Evolutionary conservation across 2,329 filamentous ascomycete genomes (phyloP).

Genomic region (Fusarium duplospermum): DNA sequence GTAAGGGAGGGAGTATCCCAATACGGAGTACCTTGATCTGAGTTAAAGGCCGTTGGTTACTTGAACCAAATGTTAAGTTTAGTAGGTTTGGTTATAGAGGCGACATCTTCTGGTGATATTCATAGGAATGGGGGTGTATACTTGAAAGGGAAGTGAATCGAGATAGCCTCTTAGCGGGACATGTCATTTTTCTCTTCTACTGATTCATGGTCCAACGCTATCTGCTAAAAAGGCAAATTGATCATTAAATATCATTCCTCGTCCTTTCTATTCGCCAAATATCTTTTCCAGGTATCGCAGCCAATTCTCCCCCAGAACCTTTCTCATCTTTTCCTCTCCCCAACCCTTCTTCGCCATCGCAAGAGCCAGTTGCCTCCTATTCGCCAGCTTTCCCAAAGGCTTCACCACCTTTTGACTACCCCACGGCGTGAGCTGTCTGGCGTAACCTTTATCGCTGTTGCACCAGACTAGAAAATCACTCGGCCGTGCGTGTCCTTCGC

Average conservation of each 20-base stretch:
- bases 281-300: constrained; percentile 52
- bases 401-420: constrained; percentile 55
- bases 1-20: not conserved
- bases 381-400: constrained; percentile 51
- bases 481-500: constrained; percentile 52
- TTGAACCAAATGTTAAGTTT: too few species aligned
- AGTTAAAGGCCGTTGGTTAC: not conserved
- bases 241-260: too few species aligned
- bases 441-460: constrained; percentile 55
- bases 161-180: too few species aligned
- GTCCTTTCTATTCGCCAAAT: not conserved
- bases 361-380: constrained; percentile 48
- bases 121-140: too few species aligned
- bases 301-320: constrained; percentile 55
- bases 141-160: too few species aligned
- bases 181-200: too few species aligned
- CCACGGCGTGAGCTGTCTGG: constrained; percentile 52
- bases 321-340: constrained; percentile 52
- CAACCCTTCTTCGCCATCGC: constrained; percentile 54
- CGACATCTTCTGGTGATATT: too few species aligned
- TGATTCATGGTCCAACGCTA: too few species aligned
- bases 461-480: constrained; percentile 56
- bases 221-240: too few species aligned
- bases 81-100: too few species aligned
- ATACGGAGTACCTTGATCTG: not conserved